Percentiles rank a stretch among this genome's conserved stretches.
Evolutionary conservation across 306 rosid genomes (phyloP).

Genomic region (Argentina anserina): DNA sequence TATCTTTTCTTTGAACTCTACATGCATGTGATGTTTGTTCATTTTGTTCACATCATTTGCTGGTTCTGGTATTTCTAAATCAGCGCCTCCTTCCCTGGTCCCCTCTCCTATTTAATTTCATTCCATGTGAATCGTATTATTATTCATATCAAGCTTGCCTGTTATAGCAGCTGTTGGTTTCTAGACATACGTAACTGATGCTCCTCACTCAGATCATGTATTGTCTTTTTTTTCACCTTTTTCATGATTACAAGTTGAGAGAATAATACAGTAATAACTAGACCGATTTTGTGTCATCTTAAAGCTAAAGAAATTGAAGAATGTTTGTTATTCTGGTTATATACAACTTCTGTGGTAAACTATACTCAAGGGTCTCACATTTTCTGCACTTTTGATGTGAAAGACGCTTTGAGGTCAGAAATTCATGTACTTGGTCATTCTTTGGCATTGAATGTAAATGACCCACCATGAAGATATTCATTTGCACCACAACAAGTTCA

Average conservation of each 20-base stretch:
- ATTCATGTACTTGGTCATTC: neutral
- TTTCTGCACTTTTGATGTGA: neutral
- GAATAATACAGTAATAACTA: too few species aligned
- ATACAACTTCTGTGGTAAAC: neutral
- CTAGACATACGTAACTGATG: neutral
- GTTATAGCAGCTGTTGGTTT: neutral
- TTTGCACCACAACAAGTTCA: neutral
- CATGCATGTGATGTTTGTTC: slow-evolving; percentile 30
- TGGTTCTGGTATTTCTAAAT: neutral
- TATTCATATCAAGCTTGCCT: neutral
- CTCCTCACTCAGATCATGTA: neutral
- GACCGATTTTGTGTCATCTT: neutral
- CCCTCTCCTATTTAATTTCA: neutral
- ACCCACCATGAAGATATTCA: neutral
- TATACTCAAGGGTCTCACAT: neutral
- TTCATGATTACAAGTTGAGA: neutral
- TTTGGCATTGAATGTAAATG: neutral
- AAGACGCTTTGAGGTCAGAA: neutral
- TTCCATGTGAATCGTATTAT: neutral
- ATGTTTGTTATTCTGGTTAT: neutral
- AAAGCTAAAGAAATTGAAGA: neutral
- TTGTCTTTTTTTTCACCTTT: neutral
- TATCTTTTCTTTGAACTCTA: slow-evolving; percentile 13
- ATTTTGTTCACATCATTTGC: slow-evolving; percentile 21
- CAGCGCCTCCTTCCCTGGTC: neutral